phyloP scores from a whole-genome alignment of 257 asterid genomes.

The Lycium barbarum region DNA sequence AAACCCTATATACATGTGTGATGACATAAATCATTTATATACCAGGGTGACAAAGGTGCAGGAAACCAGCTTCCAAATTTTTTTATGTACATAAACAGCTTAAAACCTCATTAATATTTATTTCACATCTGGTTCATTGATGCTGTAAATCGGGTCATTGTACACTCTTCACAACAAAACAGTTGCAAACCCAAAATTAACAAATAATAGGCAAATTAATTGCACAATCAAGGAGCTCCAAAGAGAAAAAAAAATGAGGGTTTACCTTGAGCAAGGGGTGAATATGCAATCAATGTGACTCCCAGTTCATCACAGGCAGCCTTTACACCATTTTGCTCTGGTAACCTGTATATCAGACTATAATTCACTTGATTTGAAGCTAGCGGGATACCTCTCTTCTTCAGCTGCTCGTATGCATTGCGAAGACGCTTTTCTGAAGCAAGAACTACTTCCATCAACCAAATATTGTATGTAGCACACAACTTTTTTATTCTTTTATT shows the following conservation, averaged over 20 bases:
- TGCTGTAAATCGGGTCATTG: not conserved
- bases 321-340: slow-evolving; percentile 92
- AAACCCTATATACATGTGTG: not conserved
- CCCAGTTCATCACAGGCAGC: slow-evolving; percentile 93
- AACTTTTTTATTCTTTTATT: not conserved
- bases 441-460: slow-evolving; percentile 26
- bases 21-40: not conserved
- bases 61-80: not conserved
- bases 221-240: not conserved
- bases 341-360: slow-evolving; percentile 83
- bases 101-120: not conserved
- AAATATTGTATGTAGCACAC: not conserved
- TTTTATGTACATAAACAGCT: not conserved
- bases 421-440: slow-evolving; percentile 84
- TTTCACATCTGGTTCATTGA: not conserved
- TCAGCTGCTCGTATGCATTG: slow-evolving; percentile 70
- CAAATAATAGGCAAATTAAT: not conserved
- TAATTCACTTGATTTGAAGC: slow-evolving; percentile 98
- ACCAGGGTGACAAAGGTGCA: not conserved
- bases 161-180: slow-evolving; percentile 8
- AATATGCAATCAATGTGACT: slow-evolving; percentile 78
- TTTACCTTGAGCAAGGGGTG: slow-evolving; percentile 97
- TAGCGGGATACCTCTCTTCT: slow-evolving; percentile 84
- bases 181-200: not conserved
- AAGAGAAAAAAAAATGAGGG: not conserved